A percentile compares a stretch with the other conserved stretches of the same genome.
phyloP scores from a whole-genome alignment of 352 stramenopile species.

The Phytopythium ostracodes region DNA sequence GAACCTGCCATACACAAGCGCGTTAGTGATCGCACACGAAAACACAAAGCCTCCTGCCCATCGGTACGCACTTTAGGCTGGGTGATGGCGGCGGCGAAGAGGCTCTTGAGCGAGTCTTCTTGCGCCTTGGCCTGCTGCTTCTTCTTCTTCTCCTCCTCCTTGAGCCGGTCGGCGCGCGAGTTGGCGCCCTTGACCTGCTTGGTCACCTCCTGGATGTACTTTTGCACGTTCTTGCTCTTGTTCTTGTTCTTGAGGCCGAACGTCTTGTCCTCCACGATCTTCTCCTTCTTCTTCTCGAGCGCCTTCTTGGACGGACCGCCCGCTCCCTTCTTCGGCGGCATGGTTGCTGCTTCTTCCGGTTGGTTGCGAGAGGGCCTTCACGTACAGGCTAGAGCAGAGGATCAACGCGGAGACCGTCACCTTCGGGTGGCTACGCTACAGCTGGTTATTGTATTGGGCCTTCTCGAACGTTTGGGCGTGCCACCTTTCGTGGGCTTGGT shows the following conservation, averaged over 20 bases:
- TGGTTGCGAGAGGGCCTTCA: not conserved
- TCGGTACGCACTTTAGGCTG: constrained; percentile 61
- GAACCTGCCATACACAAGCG: constrained; percentile 40
- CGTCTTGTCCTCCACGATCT: constrained; percentile 97
- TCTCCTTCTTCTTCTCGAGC: constrained; percentile 90
- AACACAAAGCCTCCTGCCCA: too few relatives aligned
- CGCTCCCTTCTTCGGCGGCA: constrained; percentile 76
- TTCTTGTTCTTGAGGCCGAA: constrained; percentile 99
- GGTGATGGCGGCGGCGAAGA: constrained; percentile 84
- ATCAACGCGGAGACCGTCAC: not conserved
- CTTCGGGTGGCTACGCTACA: not conserved
- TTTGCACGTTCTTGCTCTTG: constrained; percentile 96
- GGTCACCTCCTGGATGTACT: constrained; percentile 89
- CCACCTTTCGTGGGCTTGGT: too few relatives aligned
- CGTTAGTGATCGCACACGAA: too few relatives aligned
- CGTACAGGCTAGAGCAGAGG: not conserved
- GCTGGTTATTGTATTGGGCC: not conserved
- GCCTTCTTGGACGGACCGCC: constrained; percentile 77
- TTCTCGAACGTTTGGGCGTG: not conserved
- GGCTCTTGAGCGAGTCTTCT: constrained; percentile 77
- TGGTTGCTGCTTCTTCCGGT: constrained; percentile 14
- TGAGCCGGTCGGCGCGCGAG: constrained; percentile 71
- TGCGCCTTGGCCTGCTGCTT: constrained; percentile 86
- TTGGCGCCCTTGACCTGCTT: constrained; percentile 87
- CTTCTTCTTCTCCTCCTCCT: constrained; percentile 64